Conservation (phyloP, 305 asterid genomes). For the Solanum hybrid region DNA sequence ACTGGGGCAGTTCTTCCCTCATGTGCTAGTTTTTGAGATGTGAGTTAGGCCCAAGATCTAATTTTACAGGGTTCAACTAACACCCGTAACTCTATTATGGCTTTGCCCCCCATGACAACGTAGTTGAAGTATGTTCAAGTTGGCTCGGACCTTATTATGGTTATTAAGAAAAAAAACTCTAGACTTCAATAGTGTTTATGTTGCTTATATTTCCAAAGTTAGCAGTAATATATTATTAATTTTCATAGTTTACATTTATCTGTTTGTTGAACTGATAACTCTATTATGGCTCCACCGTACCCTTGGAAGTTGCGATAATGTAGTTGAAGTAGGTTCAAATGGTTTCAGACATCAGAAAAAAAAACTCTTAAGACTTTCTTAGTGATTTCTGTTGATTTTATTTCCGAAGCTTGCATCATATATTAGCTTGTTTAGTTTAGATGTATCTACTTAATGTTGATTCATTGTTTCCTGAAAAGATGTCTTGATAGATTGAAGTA, state of each 20-base stretch:
- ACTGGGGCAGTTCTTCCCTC: background rate
- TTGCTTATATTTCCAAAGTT: background rate
- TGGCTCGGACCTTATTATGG: background rate
- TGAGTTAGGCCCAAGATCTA: background rate
- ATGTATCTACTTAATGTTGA: background rate
- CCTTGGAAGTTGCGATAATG: background rate
- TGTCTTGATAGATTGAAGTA: background rate
- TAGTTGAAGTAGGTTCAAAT: background rate
- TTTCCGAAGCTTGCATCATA: background rate
- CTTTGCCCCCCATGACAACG: background rate
- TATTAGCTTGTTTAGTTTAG: background rate
- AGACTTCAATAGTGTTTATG: background rate
- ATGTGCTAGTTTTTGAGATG: background rate
- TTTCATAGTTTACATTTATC: background rate
- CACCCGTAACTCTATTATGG: background rate
- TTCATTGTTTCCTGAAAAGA: background rate
- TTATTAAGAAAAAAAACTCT: background rate
- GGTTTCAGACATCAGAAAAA: background rate
- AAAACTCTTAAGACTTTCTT: background rate
- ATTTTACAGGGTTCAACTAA: background rate
- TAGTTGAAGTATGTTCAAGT: background rate
- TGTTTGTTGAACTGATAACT: background rate
- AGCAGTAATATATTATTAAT: background rate
- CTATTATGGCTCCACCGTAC: background rate
- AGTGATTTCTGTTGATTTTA: background rate